Evolutionary conservation across 1,284 basidiomycete genomes (phyloP).

Genomic region (Rhodotorula sp.): DNA sequence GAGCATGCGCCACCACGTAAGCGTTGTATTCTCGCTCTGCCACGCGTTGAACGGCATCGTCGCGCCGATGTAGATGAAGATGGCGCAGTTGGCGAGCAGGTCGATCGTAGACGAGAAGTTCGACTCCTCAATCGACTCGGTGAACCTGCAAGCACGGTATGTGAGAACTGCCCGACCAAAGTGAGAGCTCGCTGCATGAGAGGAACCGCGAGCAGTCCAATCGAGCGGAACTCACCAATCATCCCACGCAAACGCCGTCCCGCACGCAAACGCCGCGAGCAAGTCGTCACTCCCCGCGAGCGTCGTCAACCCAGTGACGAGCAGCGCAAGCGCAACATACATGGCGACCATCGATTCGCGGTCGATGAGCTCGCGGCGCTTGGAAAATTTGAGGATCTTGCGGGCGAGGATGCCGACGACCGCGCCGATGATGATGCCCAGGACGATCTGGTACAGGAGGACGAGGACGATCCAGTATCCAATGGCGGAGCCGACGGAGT

Average conservation of each 20-base stretch:
- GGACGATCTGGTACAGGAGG: constrained; percentile 71
- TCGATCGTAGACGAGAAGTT: constrained; percentile 91
- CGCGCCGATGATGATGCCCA: constrained; percentile 79
- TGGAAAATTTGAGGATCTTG: constrained; percentile 93
- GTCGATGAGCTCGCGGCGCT: constrained; percentile 86
- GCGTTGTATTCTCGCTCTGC: constrained; percentile 64
- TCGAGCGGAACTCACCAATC: constrained; percentile 27
- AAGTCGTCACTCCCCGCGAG: constrained; percentile 92
- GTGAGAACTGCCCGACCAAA: no score
- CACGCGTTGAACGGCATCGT: constrained; percentile 89
- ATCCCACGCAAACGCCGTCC: constrained; percentile 97
- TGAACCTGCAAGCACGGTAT: constrained; percentile 65
- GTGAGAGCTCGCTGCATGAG: no score
- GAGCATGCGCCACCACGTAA: constrained; percentile 79
- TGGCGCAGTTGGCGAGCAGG: constrained; percentile 46
- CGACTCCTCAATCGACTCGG: constrained; percentile 90
- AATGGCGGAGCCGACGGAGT: constrained; percentile 61
- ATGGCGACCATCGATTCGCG: constrained; percentile 88
- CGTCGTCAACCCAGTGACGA: constrained; percentile 80
- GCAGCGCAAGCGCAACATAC: constrained; percentile 72
- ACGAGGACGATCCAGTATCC: constrained; percentile 76
- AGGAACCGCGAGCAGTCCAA: no score
- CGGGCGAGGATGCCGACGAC: constrained; percentile 79
- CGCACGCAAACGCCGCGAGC: constrained; percentile 90
- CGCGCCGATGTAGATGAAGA: constrained; percentile 87